These are phyloP conservation scores for Przewalskia tangutica DNA, from an alignment of 257 asterid genomes.

Conservation along the genomic window DNA sequence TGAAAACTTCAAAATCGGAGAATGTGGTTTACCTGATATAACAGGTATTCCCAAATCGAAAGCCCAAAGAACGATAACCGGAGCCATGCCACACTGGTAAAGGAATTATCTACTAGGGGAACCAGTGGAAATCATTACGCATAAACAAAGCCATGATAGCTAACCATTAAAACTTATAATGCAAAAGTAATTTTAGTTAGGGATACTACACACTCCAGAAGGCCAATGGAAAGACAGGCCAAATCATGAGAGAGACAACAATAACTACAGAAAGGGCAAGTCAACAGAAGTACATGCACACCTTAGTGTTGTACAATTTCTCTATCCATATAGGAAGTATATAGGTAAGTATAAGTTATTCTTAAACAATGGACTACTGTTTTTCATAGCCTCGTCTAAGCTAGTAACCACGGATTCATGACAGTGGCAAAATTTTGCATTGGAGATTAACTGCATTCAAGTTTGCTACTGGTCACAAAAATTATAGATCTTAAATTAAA, in stretches of 20 bases:
- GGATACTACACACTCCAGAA: neutral
- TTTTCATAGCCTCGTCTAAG: neutral
- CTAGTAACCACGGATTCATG: neutral
- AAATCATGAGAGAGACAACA: neutral
- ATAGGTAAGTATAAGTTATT: neutral
- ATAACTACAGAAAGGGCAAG: neutral
- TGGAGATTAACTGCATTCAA: neutral
- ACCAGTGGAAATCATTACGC: neutral
- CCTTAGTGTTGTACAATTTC: neutral
- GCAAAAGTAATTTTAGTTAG: neutral
- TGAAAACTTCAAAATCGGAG: neutral
- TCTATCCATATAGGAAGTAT: neutral
- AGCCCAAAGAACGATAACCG: slow-evolving; percentile 88
- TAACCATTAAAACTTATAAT: neutral
- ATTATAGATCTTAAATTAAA: neutral
- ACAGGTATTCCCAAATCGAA: slow-evolving; percentile 85
- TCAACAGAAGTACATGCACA: neutral
- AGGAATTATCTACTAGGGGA: slow-evolving; percentile 60
- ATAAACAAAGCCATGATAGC: neutral
- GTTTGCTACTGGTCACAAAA: neutral
- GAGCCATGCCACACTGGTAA: slow-evolving; percentile 96
- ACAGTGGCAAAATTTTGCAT: neutral
- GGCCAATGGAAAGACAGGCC: neutral
- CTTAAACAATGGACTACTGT: neutral
- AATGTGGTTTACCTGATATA: slow-evolving; percentile 61